Base-by-base conservation (phyloP, 257 asterid genomes). In the Scutellaria barbata region DNA sequence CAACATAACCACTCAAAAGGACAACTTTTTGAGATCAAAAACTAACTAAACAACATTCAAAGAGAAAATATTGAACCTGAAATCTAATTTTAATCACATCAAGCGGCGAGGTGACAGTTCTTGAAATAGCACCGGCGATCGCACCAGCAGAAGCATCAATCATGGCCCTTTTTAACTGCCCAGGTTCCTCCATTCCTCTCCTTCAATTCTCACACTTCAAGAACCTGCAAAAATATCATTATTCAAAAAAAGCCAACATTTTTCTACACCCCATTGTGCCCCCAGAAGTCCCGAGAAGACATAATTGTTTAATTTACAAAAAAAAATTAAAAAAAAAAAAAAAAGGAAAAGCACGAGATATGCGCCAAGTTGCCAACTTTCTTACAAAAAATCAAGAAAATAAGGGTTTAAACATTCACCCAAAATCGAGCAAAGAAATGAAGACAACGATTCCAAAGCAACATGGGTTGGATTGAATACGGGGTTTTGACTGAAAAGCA, bases 81-180 rank as follows among this genome's bases (percentile, higher is more conserved):
- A 94, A 94, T 81, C 99, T 83, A 69, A 94, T 94, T 80, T 94
- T 94, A 78, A 94, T 89, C 20, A 94, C 99, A 81, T 94, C 99
- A 45, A 94, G 91, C 8, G 98, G 98, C 18, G 98, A 91, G 0
- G 97, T 94, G 13, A 94, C 88, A 1, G 92, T 89, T 76, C 98
- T 88, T 0, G 96, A 90, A 41, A 94, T 53, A 54, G 72, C 96
- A 17, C 98, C 97, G 12, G 98, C 79, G 62, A 94, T 76, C 5
- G 97, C 97, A 73, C 99, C 99, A 1, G 99, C 95, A 1, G 96
- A 60, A 8, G 90, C 87, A 80, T 91, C 88, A 64, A 89, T 85
- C 67, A 88, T 61, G 45, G 92, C 96, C 86, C 92, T 82, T 70
- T 88, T 89, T 41, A 91, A 79, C 85, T 88, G 87, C 76, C 93